Evolutionary conservation across 371 early-diverging fungal genomes (phyloP).

Genomic region (Mucor circinelloides): DNA sequence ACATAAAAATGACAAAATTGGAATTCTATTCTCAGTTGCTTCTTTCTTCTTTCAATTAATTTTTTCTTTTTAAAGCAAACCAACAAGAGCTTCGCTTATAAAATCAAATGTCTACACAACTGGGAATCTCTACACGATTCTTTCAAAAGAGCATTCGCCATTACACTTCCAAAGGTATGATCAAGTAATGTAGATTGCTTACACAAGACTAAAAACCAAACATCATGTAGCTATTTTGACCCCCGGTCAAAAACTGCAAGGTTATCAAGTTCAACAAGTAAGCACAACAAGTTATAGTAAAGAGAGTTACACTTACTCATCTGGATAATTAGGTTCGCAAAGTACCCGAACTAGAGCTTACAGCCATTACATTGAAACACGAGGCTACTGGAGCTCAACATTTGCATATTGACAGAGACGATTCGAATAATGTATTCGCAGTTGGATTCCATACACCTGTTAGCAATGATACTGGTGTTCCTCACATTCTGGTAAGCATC

Average conservation of each 20-base stretch:
- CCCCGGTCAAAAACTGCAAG: constrained; percentile 34
- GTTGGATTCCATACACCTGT: constrained; percentile 92
- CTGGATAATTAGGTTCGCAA: constrained; percentile 32
- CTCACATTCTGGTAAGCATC: constrained; percentile 80
- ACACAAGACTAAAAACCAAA: background rate
- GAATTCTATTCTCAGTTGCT: background rate
- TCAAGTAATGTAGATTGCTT: background rate
- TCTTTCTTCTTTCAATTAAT: background rate
- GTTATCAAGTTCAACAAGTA: constrained; percentile 33
- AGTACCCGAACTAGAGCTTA: constrained; percentile 71
- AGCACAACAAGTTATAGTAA: background rate
- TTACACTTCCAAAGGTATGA: constrained; percentile 17
- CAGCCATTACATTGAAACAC: constrained; percentile 71
- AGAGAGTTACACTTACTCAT: background rate
- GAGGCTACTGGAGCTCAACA: constrained; percentile 84
- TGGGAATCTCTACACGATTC: constrained; percentile 13
- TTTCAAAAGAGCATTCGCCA: constrained; percentile 8
- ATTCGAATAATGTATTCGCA: constrained; percentile 89
- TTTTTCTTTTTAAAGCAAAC: background rate
- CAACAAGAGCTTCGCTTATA: background rate
- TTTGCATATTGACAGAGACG: constrained; percentile 85
- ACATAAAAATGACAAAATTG: background rate
- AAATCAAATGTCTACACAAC: constrained; percentile 17
- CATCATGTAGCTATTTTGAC: constrained; percentile 20
- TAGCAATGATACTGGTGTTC: constrained; percentile 83